These are phyloP conservation scores for Setaria italica DNA, from an alignment of 202 grass and related monocot species.

Conservation along the genomic window DNA sequence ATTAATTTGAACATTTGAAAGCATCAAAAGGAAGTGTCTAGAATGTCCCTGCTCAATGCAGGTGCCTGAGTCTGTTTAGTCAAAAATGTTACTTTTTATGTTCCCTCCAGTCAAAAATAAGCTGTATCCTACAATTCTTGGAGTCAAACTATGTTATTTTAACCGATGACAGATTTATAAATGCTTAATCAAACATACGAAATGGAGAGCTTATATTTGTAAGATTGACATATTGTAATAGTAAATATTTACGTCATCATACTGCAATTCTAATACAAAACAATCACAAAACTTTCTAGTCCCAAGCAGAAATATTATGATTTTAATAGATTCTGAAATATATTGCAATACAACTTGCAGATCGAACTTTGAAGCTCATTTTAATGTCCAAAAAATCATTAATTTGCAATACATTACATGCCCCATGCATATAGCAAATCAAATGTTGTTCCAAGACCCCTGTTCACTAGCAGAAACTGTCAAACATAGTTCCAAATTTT, in stretches of 20 bases:
- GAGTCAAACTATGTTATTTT: neutral
- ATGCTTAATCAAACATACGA: constrained; percentile 7
- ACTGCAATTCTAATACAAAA: neutral
- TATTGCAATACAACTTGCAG: neutral
- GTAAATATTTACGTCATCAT: neutral
- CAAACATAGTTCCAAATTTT: constrained; percentile 10
- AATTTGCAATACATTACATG: neutral
- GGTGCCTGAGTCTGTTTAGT: neutral
- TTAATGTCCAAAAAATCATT: neutral
- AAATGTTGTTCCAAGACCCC: neutral
- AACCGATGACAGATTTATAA: neutral
- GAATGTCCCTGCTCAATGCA: neutral
- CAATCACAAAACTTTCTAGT: neutral
- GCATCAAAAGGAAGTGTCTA: neutral
- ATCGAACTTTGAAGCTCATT: neutral
- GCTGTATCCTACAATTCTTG: neutral
- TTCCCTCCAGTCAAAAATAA: constrained; percentile 2
- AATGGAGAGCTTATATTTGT: neutral
- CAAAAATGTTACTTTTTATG: neutral
- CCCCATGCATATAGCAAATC: neutral
- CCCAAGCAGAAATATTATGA: neutral
- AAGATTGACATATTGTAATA: neutral
- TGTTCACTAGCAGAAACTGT: neutral
- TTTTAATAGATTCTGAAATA: neutral
- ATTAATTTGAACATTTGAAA: neutral